Evolutionary conservation across 1,284 basidiomycete genomes (phyloP), one percentile per base, ranked within the genome.

Genomic region (Moesziomyces sp.): DNA sequence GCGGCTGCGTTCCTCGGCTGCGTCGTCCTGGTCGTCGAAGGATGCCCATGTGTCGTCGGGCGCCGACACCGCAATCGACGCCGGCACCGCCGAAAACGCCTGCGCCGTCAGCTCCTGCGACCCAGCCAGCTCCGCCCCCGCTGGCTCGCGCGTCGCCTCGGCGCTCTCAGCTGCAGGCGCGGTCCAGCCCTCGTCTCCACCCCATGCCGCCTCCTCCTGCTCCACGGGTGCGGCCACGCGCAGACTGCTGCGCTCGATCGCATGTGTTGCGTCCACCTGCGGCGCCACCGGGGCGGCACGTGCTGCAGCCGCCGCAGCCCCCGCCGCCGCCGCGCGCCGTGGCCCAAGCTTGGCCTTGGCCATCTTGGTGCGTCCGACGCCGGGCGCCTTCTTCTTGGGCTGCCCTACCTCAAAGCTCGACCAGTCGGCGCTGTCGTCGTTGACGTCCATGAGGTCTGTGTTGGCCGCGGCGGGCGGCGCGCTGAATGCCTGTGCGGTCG

Each of bases 361-460:
- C 64, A 64, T 71, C 53, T 54, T 61, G 18, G 60, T 70, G 5
- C 40, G 53, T 5, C 67, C 68, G 3, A 67, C 57, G 6, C 45
- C 42, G 18, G 58, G 26, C 6, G 66, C 30, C 40, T 63, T 76
- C 46, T 66, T 67, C 58, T 74, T 78, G 5, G 63, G 58, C 26
- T 69, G 65, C 4, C 67, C 78, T 2, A 74, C 54, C 38, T 74
- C 74, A 40, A 80, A 80, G 43, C 64, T 65, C 10, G 74, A 67
- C 78, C 78, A 80, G 45, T 80, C 78, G 35, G 62, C 77, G 19
- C 61, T 58, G 49, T 80, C 78, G 56, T 79, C 78, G 50, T 77
- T 38, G n/a, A 80, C 74, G 47, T 80, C 74, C 65, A 80, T 80
- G 0, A 80, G 64, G 45, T 80, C 77, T 9, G 40, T 14, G 11